Base-by-base conservation (phyloP, 345 rosid species). In the Chamaenerion angustifolium region DNA sequence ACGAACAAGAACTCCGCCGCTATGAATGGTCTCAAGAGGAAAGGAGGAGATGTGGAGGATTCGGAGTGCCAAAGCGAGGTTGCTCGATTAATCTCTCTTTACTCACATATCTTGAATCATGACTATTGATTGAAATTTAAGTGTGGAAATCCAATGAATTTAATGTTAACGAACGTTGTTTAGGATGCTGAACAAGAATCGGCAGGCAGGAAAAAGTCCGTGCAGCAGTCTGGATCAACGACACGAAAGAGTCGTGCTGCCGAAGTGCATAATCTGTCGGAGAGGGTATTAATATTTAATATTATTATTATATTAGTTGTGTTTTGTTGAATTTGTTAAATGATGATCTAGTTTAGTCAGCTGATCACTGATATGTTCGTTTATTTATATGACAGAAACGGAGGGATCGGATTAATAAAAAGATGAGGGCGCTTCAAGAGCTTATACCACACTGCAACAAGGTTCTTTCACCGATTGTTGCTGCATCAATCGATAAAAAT, bases 381-480 rank as follows among this genome's bases (percentile, higher is more conserved):
- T 4, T 21, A 21, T 1, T 21, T 21, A 4, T 21, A 21, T 21
- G 44, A 59, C 71, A 88, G 97, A 78, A 81, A 70, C 75, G 97
- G 31, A 74, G 97, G 56, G 95, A 88, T 63, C 70, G 87, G 69
- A 88, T 88, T 67, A 88, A 88, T 59, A 85, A 88, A 72, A 85
- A 80, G 71, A 85, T 88, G 93, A 79, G 55, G 60, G 77, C 85
- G 13, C 70, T 88, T 65, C 93, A 88, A 65, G 97, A 88, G 61
- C 85, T 85, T 23, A 85, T 88, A 68, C 95, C 97, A 51, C 81
- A 85, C 56, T 82, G 93, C 73, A 82, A 71, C 66, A 88, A 85
- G 93, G 97, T 88, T 43, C 31, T 59, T 49, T 52, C n/a, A n/a
- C n/a, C n/a, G n/a, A n/a, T n/a, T n/a, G 49, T 42, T 37, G n/a